Conservation (phyloP, 352 stramenopile genomes). For the Phytopythium oedochilum region DNA sequence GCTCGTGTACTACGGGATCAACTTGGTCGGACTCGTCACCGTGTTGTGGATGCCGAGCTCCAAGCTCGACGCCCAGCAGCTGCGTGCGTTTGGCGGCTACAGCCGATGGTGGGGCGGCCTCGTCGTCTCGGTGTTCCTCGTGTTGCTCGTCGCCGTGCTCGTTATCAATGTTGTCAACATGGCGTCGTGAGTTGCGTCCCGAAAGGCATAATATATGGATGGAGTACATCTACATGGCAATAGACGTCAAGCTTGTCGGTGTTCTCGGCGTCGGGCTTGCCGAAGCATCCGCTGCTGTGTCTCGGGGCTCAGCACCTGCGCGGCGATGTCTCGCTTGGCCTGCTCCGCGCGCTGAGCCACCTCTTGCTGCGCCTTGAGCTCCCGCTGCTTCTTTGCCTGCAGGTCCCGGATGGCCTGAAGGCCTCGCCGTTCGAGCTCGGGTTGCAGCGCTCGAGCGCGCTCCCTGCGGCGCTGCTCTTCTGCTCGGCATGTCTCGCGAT, state of each 20-base stretch:
- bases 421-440: constrained; percentile 30
- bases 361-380: constrained; percentile 32
- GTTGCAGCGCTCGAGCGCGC: constrained; percentile 19
- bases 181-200: background rate
- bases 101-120: constrained; percentile 22
- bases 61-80: constrained; percentile 42
- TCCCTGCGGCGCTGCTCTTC: constrained; percentile 26
- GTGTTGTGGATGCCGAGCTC: constrained; percentile 26
- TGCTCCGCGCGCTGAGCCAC: constrained; percentile 18
- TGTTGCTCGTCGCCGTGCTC: constrained; percentile 28
- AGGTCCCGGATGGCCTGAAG: constrained; percentile 33
- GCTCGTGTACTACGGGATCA: constrained; percentile 18
- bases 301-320: constrained; percentile 31
- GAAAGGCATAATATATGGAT: no score
- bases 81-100: constrained; percentile 24
- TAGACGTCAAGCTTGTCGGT: no score
- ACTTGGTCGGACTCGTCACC: constrained; percentile 15
- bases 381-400: constrained; percentile 43
- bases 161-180: constrained; percentile 19
- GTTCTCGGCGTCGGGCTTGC: constrained; percentile 6
- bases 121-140: constrained; percentile 20
- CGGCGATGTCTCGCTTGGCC: constrained; percentile 24
- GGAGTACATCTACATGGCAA: no score
- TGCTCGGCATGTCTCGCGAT: constrained; percentile 14
- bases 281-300: constrained; percentile 34